Conservation (phyloP, 2,329 filamentous ascomycete genomes). For the Clonostachys solani region DNA sequence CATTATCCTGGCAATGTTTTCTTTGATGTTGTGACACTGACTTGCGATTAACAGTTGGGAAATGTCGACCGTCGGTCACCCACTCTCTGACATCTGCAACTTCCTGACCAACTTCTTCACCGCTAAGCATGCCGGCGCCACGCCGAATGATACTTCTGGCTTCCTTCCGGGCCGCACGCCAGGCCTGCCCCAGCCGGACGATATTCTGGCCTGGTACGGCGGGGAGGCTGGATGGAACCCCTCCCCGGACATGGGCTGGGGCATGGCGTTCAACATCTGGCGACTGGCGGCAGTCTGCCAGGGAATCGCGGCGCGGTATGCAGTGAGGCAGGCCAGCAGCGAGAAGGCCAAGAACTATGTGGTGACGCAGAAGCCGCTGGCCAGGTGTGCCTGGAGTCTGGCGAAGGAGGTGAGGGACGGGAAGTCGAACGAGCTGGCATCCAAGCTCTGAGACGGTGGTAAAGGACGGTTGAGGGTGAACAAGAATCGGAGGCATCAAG, state of each 20-base stretch:
- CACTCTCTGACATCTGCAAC: constrained; percentile 86
- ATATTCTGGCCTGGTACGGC: constrained; percentile 36
- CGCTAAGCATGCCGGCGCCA: constrained; percentile 15
- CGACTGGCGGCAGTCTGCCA: constrained; percentile 64
- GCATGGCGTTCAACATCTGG: constrained; percentile 59
- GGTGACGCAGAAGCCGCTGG: constrained; percentile 65
- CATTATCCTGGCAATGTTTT: not conserved
- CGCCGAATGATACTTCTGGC: constrained; percentile 25
- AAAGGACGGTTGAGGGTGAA: no score
- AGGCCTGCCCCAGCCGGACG: constrained; percentile 49
- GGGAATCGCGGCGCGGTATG: constrained; percentile 87
- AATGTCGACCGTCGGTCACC: constrained; percentile 97
- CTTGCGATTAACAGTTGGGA: constrained; percentile 64
- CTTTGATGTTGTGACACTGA: not conserved
- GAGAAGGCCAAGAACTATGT: constrained; percentile 73
- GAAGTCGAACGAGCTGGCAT: constrained; percentile 3
- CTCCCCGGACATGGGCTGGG: constrained; percentile 49
- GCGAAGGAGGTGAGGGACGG: constrained; percentile 42
- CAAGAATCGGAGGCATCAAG: no score
- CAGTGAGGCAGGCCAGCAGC: constrained; percentile 83
- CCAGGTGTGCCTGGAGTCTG: constrained; percentile 72
- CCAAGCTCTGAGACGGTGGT: no score
- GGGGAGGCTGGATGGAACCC: constrained; percentile 66
- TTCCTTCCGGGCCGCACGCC: constrained; percentile 62
- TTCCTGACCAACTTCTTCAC: constrained; percentile 45